These are phyloP conservation scores for Cordyceps militaris DNA, from an alignment of 2,329 filamentous ascomycete genomes.

Conservation along the genomic window DNA sequence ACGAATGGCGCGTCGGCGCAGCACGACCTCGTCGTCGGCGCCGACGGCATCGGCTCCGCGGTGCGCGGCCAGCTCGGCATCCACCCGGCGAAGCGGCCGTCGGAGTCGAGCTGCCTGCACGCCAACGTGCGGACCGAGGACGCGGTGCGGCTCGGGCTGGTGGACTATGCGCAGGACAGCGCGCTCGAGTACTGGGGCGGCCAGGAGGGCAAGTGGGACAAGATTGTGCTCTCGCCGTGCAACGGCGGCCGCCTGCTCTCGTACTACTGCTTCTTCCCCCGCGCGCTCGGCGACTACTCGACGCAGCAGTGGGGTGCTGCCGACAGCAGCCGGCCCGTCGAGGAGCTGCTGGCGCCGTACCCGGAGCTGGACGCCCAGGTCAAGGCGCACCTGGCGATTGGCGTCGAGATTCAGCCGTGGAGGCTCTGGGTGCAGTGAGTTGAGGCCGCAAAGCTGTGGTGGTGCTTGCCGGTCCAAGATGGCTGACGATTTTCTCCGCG, in stretches of 20 bases:
- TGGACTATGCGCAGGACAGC: slow-evolving; percentile 53
- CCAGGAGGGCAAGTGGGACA: slow-evolving; percentile 55
- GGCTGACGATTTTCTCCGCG: background rate
- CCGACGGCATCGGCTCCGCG: slow-evolving; percentile 61
- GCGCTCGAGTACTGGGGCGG: slow-evolving; percentile 68
- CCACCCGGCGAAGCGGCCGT: slow-evolving; percentile 49
- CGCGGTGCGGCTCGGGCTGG: slow-evolving; percentile 51
- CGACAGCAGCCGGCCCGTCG: slow-evolving; percentile 43
- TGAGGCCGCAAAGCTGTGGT: background rate
- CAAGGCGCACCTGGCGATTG: slow-evolving; percentile 44
- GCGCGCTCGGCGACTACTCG: slow-evolving; percentile 48
- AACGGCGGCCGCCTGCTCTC: slow-evolving; percentile 58
- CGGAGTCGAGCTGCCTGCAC: slow-evolving; percentile 56
- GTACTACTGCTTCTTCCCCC: slow-evolving; percentile 65
- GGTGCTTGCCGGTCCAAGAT: background rate
- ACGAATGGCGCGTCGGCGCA: slow-evolving; percentile 40
- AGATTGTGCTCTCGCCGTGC: slow-evolving; percentile 65
- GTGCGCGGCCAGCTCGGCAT: slow-evolving; percentile 59
- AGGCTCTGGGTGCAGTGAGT: slow-evolving; percentile 51
- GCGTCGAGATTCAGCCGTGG: slow-evolving; percentile 55
- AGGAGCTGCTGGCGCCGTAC: slow-evolving; percentile 51
- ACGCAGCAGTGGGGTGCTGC: slow-evolving; percentile 53
- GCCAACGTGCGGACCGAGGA: slow-evolving; percentile 56
- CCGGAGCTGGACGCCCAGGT: slow-evolving; percentile 49
- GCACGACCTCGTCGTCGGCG: slow-evolving; percentile 57